Conservation (phyloP, 805 yeast genomes). For the Hanseniaspora occidentalis region DNA sequence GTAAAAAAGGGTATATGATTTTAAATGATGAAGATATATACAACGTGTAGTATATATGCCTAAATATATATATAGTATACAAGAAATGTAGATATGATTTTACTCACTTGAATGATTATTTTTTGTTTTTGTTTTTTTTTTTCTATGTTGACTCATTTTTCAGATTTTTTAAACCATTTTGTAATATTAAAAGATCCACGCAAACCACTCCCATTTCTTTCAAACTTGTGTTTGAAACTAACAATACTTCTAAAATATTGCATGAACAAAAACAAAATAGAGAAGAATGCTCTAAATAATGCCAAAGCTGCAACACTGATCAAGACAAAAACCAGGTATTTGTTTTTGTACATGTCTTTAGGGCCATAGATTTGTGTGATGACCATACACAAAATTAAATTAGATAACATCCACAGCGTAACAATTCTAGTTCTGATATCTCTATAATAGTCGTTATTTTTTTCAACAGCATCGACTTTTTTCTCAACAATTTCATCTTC, state of each 20-base stretch:
- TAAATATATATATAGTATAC: background rate
- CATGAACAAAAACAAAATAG: slow-evolving; percentile 48
- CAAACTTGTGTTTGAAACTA: slow-evolving; percentile 28
- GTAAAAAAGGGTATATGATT: too few relatives aligned
- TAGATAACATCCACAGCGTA: slow-evolving; percentile 83
- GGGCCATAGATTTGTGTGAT: slow-evolving; percentile 73
- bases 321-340: slow-evolving; percentile 68
- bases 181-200: slow-evolving; percentile 3
- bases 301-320: slow-evolving; percentile 91
- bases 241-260: slow-evolving; percentile 29
- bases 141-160: background rate
- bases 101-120: background rate
- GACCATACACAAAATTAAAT: slow-evolving; percentile 72
- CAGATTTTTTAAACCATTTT: slow-evolving; percentile 3
- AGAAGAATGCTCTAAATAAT: slow-evolving; percentile 70
- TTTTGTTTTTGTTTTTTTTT: background rate
- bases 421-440: slow-evolving; percentile 93
- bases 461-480: slow-evolving; percentile 19
- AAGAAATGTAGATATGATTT: background rate
- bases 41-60: background rate
- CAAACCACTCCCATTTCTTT: slow-evolving; percentile 20
- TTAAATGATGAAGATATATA: too few relatives aligned
- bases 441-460: slow-evolving; percentile 76
- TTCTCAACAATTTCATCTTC: slow-evolving; percentile 22
- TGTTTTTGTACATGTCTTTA: slow-evolving; percentile 52